phyloP scores from a whole-genome alignment of 2,329 filamentous ascomycete genomes.

The Diaporthe ilicicola region DNA sequence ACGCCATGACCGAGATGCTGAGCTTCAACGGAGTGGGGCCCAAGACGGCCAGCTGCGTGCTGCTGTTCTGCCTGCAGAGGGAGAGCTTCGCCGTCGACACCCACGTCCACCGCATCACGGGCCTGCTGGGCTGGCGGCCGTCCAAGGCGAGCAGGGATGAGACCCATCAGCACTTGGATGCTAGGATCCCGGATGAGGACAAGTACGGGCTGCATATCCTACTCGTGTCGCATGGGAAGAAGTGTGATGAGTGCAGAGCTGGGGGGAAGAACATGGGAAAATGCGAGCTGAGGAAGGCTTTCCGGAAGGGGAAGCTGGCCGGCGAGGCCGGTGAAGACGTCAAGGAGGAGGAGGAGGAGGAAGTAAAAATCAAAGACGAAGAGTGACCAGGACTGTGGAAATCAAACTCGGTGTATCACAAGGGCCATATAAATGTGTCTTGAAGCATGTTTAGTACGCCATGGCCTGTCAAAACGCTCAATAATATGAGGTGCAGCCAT shows the following conservation, averaged over 20 bases:
- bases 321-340: conserved; percentile 32
- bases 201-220: conserved; percentile 62
- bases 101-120: conserved; percentile 59
- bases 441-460: background rate
- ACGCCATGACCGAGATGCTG: conserved; percentile 59
- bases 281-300: conserved; percentile 52
- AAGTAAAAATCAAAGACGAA: conserved; percentile 28
- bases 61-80: conserved; percentile 58
- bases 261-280: conserved; percentile 50
- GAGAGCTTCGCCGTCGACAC: conserved; percentile 63
- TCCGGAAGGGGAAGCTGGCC: conserved; percentile 41
- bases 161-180: conserved; percentile 60
- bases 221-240: conserved; percentile 56
- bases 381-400: background rate
- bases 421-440: background rate
- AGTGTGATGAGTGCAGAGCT: conserved; percentile 55
- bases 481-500: background rate
- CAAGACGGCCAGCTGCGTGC: conserved; percentile 63
- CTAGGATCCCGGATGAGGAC: conserved; percentile 53
- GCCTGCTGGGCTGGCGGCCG: conserved; percentile 59
- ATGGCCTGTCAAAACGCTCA: no score
- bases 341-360: conserved; percentile 27
- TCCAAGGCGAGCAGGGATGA: conserved; percentile 50
- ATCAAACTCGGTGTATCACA: no score
- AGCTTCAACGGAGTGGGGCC: conserved; percentile 60